These are phyloP conservation scores for Halophytophthora batemanensis DNA, from an alignment of 352 stramenopile genomes.

Conservation along the genomic window DNA sequence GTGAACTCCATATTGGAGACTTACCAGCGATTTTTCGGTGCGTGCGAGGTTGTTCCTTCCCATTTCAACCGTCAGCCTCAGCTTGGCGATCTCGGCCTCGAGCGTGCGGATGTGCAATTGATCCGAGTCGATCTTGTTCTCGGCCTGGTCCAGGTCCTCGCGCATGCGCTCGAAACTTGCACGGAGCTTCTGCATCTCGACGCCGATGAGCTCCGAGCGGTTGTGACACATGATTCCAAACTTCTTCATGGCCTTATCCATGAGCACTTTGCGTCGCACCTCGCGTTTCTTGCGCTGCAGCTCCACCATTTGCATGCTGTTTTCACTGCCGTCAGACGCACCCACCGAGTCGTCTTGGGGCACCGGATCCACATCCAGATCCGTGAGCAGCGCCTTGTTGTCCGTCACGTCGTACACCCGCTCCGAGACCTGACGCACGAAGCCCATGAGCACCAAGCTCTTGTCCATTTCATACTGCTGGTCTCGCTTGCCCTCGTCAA, in stretches of 20 bases:
- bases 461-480: conserved; percentile 61
- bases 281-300: conserved; percentile 71
- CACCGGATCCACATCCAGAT: conserved; percentile 42
- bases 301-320: conserved; percentile 41
- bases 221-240: conserved; percentile 62
- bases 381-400: conserved; percentile 40
- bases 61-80: conserved; percentile 62
- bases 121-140: conserved; percentile 74
- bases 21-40: conserved; percentile 48
- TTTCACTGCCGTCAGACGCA: conserved; percentile 3
- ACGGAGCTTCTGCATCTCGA: conserved; percentile 56
- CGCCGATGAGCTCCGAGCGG: conserved; percentile 48
- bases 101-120: conserved; percentile 56
- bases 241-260: conserved; percentile 75
- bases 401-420: conserved; percentile 47
- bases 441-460: conserved; percentile 43
- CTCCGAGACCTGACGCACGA: conserved; percentile 53
- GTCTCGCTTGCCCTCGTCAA: conserved; percentile 66
- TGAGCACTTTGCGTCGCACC: conserved; percentile 60
- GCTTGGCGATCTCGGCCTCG: conserved; percentile 63
- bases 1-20: not conserved
- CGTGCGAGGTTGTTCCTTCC: conserved; percentile 46
- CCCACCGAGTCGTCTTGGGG: conserved; percentile 27
- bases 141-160: conserved; percentile 56
- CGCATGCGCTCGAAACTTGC: conserved; percentile 39